Conservation (phyloP, 1,284 basidiomycete genomes). For the Pseudozyma sp. region DNA sequence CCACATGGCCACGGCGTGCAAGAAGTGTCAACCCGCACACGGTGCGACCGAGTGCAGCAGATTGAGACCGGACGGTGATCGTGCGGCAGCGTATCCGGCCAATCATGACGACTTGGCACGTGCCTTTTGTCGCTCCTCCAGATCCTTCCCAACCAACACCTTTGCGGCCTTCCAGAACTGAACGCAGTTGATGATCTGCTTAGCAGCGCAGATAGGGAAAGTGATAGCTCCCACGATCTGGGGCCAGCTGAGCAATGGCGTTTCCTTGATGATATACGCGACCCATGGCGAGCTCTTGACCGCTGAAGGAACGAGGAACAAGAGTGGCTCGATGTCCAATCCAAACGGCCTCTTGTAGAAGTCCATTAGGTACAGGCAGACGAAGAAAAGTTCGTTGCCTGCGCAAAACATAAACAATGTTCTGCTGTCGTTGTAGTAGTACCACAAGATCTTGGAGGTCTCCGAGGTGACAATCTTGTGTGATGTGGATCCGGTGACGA, state of each 20-base stretch:
- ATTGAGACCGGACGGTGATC: no score
- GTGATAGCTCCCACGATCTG: conserved; percentile 78
- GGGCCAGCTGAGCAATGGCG: conserved; percentile 79
- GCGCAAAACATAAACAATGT: conserved; percentile 94
- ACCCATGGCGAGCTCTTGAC: conserved; percentile 43
- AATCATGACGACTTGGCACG: conserved; percentile 36
- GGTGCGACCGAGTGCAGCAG: background rate
- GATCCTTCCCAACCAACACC: conserved; percentile 72
- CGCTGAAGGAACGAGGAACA: conserved; percentile 43
- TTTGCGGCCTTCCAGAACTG: conserved; percentile 99
- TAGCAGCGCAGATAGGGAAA: conserved; percentile 80
- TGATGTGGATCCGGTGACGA: conserved; percentile 89
- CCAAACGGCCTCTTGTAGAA: conserved; percentile 74
- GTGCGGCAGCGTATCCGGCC: background rate
- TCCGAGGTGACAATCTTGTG: conserved; percentile 93
- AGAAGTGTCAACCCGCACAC: no score
- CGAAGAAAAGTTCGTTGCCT: conserved; percentile 97
- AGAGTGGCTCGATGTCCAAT: conserved; percentile 46
- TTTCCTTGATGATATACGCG: conserved; percentile 58
- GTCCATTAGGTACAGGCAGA: conserved; percentile 93
- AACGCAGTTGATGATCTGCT: conserved; percentile 95
- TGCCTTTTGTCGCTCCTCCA: conserved; percentile 50
- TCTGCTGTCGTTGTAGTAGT: conserved; percentile 91
- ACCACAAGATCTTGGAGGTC: conserved; percentile 89
- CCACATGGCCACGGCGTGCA: no score